phyloP scores from a whole-genome alignment of 257 asterid genomes.

The Penstemon davidsonii region DNA sequence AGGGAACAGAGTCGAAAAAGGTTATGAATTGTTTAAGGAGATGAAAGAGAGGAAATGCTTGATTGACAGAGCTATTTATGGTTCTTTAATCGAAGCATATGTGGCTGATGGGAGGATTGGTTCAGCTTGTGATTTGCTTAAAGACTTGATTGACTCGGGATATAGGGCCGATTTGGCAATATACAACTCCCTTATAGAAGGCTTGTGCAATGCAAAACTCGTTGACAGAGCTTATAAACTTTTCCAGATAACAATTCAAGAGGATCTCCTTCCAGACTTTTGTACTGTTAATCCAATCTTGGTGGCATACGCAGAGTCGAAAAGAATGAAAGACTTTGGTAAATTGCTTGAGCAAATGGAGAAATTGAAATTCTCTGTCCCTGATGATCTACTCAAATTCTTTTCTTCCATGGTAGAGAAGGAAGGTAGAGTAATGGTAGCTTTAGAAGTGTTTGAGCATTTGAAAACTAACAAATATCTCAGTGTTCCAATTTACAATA shows the following conservation, averaged over 20 bases:
- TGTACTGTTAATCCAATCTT: constrained; percentile 69
- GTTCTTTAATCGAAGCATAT: constrained; percentile 78
- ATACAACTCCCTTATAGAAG: constrained; percentile 75
- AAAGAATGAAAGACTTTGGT: constrained; percentile 63
- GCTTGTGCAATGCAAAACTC: constrained; percentile 60
- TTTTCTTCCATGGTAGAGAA: constrained; percentile 53
- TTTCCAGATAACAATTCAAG: constrained; percentile 59
- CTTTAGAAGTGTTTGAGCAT: constrained; percentile 65
- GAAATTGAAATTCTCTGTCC: constrained; percentile 44
- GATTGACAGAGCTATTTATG: constrained; percentile 87
- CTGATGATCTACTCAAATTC: constrained; percentile 53
- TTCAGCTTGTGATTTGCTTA: constrained; percentile 76
- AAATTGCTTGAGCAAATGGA: constrained; percentile 72
- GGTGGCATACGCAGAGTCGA: constrained; percentile 60
- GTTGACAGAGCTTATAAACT: constrained; percentile 84
- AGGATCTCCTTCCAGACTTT: constrained; percentile 83
- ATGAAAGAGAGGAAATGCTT: constrained; percentile 70
- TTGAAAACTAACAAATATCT: constrained; percentile 48
- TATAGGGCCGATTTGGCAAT: constrained; percentile 86
- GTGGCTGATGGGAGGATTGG: constrained; percentile 73
- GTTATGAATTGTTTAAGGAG: constrained; percentile 72
- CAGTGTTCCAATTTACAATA: constrained; percentile 56
- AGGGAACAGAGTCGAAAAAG: constrained; percentile 51
- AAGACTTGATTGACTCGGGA: constrained; percentile 86
- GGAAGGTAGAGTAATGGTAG: constrained; percentile 36